Base-by-base conservation (phyloP, 75 land plant species). In the Cunninghamia lanceolata region DNA sequence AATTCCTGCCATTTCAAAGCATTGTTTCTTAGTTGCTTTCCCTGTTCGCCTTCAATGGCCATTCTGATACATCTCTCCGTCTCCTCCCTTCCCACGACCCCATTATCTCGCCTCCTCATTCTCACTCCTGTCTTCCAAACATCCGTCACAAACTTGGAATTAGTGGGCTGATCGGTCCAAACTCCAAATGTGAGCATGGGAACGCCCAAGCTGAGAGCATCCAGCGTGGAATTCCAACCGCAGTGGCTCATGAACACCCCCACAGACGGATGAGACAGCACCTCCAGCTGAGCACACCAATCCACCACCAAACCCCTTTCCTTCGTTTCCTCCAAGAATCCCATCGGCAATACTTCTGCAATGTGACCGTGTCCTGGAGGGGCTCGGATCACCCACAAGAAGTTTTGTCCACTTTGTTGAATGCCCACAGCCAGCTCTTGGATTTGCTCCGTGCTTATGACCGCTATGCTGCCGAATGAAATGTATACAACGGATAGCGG, bases 341-440 rank as follows among this genome's bases (percentile, higher is more conserved):
- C 68, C 17, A 1, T 0, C 7, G 87, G 85, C 19, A 83, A 30
- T 17, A 54, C 13, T 10, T 13, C 17, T 2, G 13, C 17, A 0
- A 54, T 54, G 7, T 54, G 13, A 16, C 17, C 17, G 59, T 54
- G 59, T 13, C 35, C 76, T 73, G 35, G 76, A 54, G 59, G 7
- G 7, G 59, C 17, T 2, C 76, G 76, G 38, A 73, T 34, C 34
- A 73, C 76, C 76, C 76, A 73, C 32, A 73, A 34, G 38, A 73
- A 73, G 34, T 30, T 73, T 3, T 39, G 92, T 16, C 53, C 89
- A 86, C 54, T 88, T 83, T 30, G 46, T 89, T 78, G 87, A 86
- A 80, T 91, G 87, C 66, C 94, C 89, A 87, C 89, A 84, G 68
- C 74, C n/a, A 85, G 25, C 42, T 85, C 85, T n/a, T 63, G 9